Percentiles rank a stretch among this genome's conserved stretches.
Conservation (phyloP, 2,329 filamentous ascomycete genomes). For the Ophiognomonia clavigignenti-juglandacearum region DNA sequence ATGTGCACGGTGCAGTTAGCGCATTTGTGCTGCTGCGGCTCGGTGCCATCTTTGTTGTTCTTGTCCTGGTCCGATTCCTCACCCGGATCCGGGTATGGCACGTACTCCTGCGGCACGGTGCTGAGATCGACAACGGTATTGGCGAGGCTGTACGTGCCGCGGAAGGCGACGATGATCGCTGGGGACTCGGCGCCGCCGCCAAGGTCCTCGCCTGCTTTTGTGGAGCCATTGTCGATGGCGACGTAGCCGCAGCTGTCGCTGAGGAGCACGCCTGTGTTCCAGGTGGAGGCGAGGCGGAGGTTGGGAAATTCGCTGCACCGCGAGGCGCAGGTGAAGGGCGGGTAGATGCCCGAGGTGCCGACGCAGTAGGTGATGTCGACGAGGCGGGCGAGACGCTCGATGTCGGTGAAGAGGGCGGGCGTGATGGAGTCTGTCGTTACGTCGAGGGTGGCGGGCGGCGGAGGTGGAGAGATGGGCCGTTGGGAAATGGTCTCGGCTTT, state of each 20-base stretch:
- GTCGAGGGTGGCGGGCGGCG: slow-evolving; percentile 1
- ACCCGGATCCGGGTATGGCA: slow-evolving; percentile 71
- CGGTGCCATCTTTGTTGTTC: slow-evolving; percentile 19
- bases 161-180: slow-evolving; percentile 78
- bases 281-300: slow-evolving; percentile 76
- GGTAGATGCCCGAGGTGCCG: slow-evolving; percentile 72
- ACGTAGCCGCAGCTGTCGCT: slow-evolving; percentile 93
- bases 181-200: slow-evolving; percentile 21
- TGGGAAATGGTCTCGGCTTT: background rate
- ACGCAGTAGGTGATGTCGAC: slow-evolving; percentile 96
- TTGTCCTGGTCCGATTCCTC: too few relatives aligned
- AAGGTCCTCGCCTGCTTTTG: too few relatives aligned
- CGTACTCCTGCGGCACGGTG: slow-evolving; percentile 83
- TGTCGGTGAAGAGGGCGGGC: slow-evolving; percentile 64
- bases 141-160: slow-evolving; percentile 88
- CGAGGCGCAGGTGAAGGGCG: slow-evolving; percentile 80
- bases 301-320: slow-evolving; percentile 79
- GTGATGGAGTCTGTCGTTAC: slow-evolving; percentile 38
- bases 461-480: slow-evolving; percentile 5
- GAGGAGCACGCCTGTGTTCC: slow-evolving; percentile 83
- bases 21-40: slow-evolving; percentile 47
- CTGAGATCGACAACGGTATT: slow-evolving; percentile 90
- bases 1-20: slow-evolving; percentile 87
- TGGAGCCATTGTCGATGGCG: slow-evolving; percentile 66
- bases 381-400: slow-evolving; percentile 84